Evolutionary conservation across 1,139 yeast genomes (phyloP).

Genomic region (Taphrina wiesneri): DNA sequence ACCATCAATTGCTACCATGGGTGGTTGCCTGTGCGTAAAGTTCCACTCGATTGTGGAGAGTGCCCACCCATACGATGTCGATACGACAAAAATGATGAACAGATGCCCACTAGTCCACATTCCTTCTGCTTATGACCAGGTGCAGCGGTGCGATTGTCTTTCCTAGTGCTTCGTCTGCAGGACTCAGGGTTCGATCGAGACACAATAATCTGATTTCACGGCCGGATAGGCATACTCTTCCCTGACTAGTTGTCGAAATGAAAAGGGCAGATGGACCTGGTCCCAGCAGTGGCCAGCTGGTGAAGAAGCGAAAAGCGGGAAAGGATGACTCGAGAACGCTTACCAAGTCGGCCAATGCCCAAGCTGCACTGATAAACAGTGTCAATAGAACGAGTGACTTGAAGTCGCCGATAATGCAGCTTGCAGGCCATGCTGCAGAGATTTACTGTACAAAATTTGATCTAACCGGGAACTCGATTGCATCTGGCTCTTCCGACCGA

Average conservation of each 20-base stretch:
- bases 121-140: no score
- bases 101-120: neutral
- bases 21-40: neutral
- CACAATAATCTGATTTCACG: neutral
- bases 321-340: constrained; percentile 1
- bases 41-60: neutral
- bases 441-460: constrained; percentile 45
- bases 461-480: constrained; percentile 44
- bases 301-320: constrained; percentile 17
- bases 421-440: constrained; percentile 42
- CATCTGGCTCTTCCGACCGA: constrained; percentile 46
- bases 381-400: constrained; percentile 40
- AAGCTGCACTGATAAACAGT: constrained; percentile 24
- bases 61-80: neutral
- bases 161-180: no score
- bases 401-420: constrained; percentile 41
- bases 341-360: neutral
- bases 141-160: no score
- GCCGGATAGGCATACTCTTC: neutral
- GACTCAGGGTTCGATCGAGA: no score
- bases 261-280: constrained; percentile 14
- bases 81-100: neutral
- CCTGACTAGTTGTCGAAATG: neutral
- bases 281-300: constrained; percentile 8
- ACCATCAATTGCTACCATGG: no score